Base-by-base conservation (phyloP, 441 rosid genomes). In the Eutrema salsugineum region DNA sequence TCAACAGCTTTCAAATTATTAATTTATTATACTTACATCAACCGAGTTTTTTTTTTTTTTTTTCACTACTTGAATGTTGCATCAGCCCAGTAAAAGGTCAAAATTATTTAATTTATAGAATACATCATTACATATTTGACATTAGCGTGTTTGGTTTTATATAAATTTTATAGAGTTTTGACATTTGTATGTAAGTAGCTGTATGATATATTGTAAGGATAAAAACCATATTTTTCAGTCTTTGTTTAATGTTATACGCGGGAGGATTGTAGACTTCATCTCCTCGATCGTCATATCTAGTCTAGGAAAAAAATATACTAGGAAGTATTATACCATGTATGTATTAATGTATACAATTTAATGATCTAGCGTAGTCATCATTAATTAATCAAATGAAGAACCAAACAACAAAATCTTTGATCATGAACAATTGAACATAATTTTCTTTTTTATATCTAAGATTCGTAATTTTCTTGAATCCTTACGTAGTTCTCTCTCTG, bases 21-120 rank as follows among this genome's bases (percentile, higher is more conserved):
- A 65, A 24, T 24, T 38, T 57, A 19, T 38, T 48, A 19, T 73
- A 56, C 12, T 22, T 32, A 50, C 35, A 67, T 17, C 64, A 61
- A 3, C 17, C 51, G 50, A 36, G 49, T 67, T 68, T 51, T 49
- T 30, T 19, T 67, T 68, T 51, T 49, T 30, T 19, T 1, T 49
- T 22, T 30, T 16, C 12, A 12, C 63, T 22, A 59, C 33, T 59
- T 16, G 40, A 44, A 53, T 51, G 73, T 53, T 74, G 50, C 33
- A 74, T 74, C 57, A 43, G 60, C 24, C 6, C 20, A 22, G n/a
- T 16, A 33, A 67, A 74, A 67, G 68, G 68, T 59, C 56, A 67
- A 75, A 22, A 24, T 12, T 48, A 57, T 32, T 59, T 27, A 53
- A 48, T 32, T 62, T 10, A 0, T 42, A 32, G 6, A 59, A 60